Evolutionary conservation across 2,329 filamentous ascomycete species (phyloP).

Genomic region (Fusarium virguliforme): DNA sequence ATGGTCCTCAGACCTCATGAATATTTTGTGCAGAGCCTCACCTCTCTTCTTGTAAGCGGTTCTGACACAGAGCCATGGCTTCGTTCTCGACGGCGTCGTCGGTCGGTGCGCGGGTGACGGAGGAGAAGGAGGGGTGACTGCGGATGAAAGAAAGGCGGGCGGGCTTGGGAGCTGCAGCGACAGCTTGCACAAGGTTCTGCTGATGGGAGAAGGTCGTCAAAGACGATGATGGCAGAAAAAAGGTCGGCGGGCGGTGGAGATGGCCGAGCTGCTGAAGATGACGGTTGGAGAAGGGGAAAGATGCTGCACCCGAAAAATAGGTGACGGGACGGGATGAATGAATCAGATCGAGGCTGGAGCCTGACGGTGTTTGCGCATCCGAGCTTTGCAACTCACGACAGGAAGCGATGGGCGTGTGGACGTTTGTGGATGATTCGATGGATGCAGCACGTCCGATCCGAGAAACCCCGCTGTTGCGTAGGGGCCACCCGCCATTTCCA

Average conservation of each 20-base stretch:
- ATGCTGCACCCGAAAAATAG: conserved; percentile 1
- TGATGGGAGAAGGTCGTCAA: conserved; percentile 16
- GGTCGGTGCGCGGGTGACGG: conserved; percentile 20
- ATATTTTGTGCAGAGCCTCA: conserved; percentile 60
- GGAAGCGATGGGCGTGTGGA: conserved; percentile 36
- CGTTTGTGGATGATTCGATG: conserved; percentile 49
- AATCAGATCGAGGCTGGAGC: conserved; percentile 36
- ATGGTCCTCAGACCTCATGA: conserved; percentile 2
- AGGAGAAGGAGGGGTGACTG: conserved; percentile 15
- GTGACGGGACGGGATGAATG: conserved; percentile 16
- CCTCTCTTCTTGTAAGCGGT: conserved; percentile 91
- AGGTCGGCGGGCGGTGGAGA: neutral
- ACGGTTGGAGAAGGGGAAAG: conserved; percentile 5
- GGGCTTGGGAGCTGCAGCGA: conserved; percentile 21
- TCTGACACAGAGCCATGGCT: conserved; percentile 89
- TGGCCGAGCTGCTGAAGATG: neutral
- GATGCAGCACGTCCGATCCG: conserved; percentile 32
- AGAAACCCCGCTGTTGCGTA: conserved; percentile 36
- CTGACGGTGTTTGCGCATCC: conserved; percentile 38
- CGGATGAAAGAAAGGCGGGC: conserved; percentile 25
- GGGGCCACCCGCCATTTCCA: conserved; percentile 10
- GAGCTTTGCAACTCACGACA: conserved; percentile 36
- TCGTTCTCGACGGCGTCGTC: conserved; percentile 3
- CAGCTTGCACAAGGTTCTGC: conserved; percentile 17
- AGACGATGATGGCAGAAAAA: conserved; percentile 12